Percentiles rank a stretch among this genome's conserved stretches.
Evolutionary conservation across 139 green algal genomes (phyloP).

Genomic region (Yamagishiella unicocca): DNA sequence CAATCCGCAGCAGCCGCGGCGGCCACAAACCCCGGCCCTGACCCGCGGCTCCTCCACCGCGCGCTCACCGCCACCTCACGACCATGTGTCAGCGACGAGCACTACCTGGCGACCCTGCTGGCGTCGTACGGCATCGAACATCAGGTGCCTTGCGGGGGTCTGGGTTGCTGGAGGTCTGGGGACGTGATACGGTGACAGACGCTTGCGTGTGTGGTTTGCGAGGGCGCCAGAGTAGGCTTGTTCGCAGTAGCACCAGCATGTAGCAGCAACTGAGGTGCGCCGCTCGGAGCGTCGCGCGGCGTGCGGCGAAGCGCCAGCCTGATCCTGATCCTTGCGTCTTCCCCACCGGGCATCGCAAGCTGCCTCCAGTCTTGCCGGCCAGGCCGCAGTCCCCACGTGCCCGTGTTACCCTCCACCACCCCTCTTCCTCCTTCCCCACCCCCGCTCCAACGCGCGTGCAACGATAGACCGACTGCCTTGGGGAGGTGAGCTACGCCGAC

Average conservation of each 20-base stretch:
- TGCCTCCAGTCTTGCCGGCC: background rate
- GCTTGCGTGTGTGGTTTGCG: background rate
- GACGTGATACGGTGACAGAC: no score
- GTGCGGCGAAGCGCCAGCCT: background rate
- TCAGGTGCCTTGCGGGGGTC: background rate
- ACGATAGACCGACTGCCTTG: constrained; percentile 53
- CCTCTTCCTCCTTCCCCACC: background rate
- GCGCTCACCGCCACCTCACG: background rate
- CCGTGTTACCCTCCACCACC: background rate
- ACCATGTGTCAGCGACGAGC: constrained; percentile 59
- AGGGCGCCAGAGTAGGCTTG: background rate
- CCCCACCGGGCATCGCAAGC: background rate
- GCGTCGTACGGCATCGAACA: constrained; percentile 40
- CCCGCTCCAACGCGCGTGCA: no score
- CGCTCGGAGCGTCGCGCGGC: background rate
- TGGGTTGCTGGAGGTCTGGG: no score
- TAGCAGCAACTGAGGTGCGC: background rate
- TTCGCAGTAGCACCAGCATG: background rate
- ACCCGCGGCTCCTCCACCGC: constrained; percentile 14
- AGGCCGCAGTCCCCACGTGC: background rate
- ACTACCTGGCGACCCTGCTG: constrained; percentile 51
- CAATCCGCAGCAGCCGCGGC: no score
- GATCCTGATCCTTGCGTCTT: background rate
- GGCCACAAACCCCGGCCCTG: no score
- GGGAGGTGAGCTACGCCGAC: constrained; percentile 36